These are phyloP conservation scores for Tremella mesenterica DNA, from an alignment of 768 basidiomycete genomes.

Conservation along the genomic window DNA sequence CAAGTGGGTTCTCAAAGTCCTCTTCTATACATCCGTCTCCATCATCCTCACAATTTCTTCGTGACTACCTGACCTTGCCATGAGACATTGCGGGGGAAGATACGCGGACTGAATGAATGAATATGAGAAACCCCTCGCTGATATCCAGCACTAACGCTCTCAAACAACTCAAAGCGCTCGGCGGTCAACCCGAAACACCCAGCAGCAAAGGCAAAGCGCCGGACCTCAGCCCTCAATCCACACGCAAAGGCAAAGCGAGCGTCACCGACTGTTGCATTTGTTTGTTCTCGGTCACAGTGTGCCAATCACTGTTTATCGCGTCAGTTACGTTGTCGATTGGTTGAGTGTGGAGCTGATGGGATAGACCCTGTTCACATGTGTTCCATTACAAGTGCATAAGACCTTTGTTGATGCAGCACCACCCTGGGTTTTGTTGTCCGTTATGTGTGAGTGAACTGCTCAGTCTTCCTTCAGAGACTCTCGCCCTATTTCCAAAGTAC, in stretches of 20 bases:
- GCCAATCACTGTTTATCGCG: slow-evolving; percentile 92
- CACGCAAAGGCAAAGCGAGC: slow-evolving; percentile 38
- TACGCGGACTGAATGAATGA: no score
- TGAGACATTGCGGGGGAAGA: no score
- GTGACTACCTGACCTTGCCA: neutral
- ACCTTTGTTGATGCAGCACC: slow-evolving; percentile 76
- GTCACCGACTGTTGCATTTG: slow-evolving; percentile 84
- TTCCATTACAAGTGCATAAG: slow-evolving; percentile 78
- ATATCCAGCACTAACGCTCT: slow-evolving; percentile 52
- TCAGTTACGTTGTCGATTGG: slow-evolving; percentile 13
- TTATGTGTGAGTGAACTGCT: slow-evolving; percentile 53
- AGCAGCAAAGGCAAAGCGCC: slow-evolving; percentile 6
- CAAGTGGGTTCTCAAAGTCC: slow-evolving; percentile 59
- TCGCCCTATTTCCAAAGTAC: no score
- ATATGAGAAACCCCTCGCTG: no score
- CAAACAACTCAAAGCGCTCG: slow-evolving; percentile 58
- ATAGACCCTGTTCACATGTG: slow-evolving; percentile 78
- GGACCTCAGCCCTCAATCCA: slow-evolving; percentile 8
- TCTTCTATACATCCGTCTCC: neutral
- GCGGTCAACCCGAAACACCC: slow-evolving; percentile 31
- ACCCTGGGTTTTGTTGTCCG: slow-evolving; percentile 89
- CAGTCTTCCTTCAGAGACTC: no score
- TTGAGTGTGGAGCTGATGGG: neutral
- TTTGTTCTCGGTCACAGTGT: slow-evolving; percentile 80
- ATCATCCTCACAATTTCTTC: neutral